Evolutionary conservation across 345 rosid species (phyloP), one percentile per base, ranked within the genome.

Genomic region (Carallia pectinifolia): DNA sequence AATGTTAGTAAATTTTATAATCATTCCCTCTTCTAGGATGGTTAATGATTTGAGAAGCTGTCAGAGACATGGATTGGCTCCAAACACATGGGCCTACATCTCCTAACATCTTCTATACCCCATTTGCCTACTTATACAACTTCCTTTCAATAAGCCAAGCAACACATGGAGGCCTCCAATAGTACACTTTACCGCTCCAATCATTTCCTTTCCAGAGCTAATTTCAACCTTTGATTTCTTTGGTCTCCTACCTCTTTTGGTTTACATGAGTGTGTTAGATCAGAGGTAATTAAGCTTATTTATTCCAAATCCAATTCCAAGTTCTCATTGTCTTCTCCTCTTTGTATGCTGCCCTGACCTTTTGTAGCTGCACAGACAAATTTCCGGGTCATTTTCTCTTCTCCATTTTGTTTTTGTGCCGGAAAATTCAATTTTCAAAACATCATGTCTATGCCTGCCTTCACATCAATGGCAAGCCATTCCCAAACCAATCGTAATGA

Each of bases 381-480:
- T 44, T 44, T 44, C 61, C 69, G 55, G 33, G 74, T 81, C 79
- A 64, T 76, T 73, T 72, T 81, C 53, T 67, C 15, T 19, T 31
- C 58, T 47, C 62, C 13, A 6, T 61, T 66, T 31, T 56, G 55
- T 15, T 62, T 64, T 58, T 37, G 54, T 52, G 47, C 61, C 44
- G 63, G 53, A 65, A 63, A 39, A 15, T 6, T 36, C 53, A 5
- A 7, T 37, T 53, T 7, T 6, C 27, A 37, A 23, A 38, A 23
- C 4, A 48, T 54, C 60, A 83, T 75, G 75, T 79, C 84, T 65
- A 77, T 75, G 85, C 58, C 79, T 40, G 67, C 76, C 34, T 65
- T 67, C 66, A 61, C 77, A 65, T 72, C 84, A 62, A 60, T 64
- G 61, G 47, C 72, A 6, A 71, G 70, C 63, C 77, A 53, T 68